Conservation (phyloP, 2,329 filamentous ascomycete genomes). For the Beauveria brongniartii region DNA sequence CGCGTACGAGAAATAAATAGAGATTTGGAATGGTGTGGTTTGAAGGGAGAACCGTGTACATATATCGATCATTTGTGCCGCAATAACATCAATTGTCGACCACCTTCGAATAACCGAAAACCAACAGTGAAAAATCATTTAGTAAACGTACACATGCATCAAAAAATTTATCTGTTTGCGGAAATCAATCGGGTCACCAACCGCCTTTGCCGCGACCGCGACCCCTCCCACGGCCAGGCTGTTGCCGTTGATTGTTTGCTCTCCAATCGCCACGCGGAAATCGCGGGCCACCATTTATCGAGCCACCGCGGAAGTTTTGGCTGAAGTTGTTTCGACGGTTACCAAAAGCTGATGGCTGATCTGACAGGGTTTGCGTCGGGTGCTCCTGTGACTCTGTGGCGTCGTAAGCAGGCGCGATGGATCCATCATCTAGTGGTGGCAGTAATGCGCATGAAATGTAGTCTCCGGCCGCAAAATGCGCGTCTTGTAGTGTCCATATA, state of each 20-base stretch:
- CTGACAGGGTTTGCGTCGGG: neutral
- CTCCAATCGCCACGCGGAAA: constrained; percentile 5
- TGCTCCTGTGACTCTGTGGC: neutral
- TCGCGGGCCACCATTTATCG: neutral
- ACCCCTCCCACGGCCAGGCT: neutral
- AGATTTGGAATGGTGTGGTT: constrained; percentile 8
- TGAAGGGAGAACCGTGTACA: constrained; percentile 29
- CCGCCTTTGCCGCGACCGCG: neutral
- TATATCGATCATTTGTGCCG: constrained; percentile 20
- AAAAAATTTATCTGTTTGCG: neutral
- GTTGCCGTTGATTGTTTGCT: neutral
- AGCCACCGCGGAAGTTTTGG: neutral
- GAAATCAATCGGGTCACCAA: neutral
- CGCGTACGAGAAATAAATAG: constrained; percentile 64
- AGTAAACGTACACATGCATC: neutral
- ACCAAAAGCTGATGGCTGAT: neutral
- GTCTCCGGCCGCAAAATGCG: constrained; percentile 80
- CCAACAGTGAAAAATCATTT: neutral
- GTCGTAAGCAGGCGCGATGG: constrained; percentile 52
- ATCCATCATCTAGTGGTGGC: constrained; percentile 65
- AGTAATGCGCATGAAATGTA: constrained; percentile 78
- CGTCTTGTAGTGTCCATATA: constrained; percentile 67
- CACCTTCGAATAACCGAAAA: neutral
- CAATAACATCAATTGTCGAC: constrained; percentile 2
- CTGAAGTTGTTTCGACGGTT: neutral